These are phyloP conservation scores for Zasmidium cellare DNA, from an alignment of 2,329 filamentous ascomycete genomes.

Conservation along the genomic window DNA sequence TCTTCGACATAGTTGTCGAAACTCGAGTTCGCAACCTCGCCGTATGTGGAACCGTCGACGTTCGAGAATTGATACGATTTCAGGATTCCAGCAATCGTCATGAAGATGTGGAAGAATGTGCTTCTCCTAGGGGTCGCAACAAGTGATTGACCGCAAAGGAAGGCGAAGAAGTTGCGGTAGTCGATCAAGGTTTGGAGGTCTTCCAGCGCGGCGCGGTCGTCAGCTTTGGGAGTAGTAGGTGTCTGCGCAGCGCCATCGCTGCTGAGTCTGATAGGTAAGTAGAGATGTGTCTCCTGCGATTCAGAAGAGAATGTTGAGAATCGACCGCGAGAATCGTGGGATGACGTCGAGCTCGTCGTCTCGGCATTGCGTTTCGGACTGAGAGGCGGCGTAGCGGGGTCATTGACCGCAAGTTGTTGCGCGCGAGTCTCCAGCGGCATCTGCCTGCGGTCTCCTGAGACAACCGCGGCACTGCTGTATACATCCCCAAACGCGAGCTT, in stretches of 20 bases:
- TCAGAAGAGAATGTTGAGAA: constrained; percentile 47
- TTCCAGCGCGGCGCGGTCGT: constrained; percentile 38
- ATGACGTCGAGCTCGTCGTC: constrained; percentile 30
- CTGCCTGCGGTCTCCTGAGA: constrained; percentile 34
- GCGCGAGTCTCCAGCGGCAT: constrained; percentile 29
- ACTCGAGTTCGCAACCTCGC: constrained; percentile 61
- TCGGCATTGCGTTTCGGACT: constrained; percentile 23
- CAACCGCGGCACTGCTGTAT: constrained; percentile 41
- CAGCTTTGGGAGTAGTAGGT: constrained; percentile 21
- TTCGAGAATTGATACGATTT: constrained; percentile 62
- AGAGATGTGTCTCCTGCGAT: constrained; percentile 57
- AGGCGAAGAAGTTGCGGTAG: constrained; percentile 65
- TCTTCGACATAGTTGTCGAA: constrained; percentile 78
- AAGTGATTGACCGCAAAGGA: constrained; percentile 61
- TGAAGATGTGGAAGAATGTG: constrained; percentile 61
- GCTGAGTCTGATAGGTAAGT: constrained; percentile 58
- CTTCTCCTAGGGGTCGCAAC: constrained; percentile 58
- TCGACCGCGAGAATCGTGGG: constrained; percentile 42
- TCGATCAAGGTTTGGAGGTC: constrained; percentile 59
- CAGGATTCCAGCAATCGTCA: constrained; percentile 60
- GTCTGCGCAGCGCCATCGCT: constrained; percentile 28
- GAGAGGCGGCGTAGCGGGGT: constrained; percentile 30
- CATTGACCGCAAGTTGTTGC: constrained; percentile 30
- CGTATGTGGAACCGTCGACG: constrained; percentile 63
- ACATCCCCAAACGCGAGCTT: constrained; percentile 56